A percentile compares a stretch with the other conserved stretches of the same genome.
These are phyloP conservation scores for Coemansia sp. DNA, from an alignment of 192 early-diverging fungal genomes.

Conservation along the genomic window DNA sequence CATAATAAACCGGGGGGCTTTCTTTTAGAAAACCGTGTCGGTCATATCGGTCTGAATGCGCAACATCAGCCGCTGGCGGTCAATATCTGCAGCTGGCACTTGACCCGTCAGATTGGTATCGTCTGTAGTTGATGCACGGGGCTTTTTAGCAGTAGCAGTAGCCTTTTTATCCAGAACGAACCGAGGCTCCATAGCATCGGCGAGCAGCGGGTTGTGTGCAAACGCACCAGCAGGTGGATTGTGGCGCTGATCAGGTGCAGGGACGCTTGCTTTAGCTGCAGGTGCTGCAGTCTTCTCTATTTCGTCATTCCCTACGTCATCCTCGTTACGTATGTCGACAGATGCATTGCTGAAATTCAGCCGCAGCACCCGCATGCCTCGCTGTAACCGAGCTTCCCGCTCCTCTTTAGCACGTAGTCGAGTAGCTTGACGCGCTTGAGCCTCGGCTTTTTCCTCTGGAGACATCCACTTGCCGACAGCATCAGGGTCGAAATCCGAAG, in stretches of 20 bases:
- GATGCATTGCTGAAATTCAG: slow-evolving; percentile 22
- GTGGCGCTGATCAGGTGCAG: no score
- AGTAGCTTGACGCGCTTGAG: slow-evolving; percentile 7
- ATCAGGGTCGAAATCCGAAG: slow-evolving; percentile 38
- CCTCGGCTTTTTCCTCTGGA: slow-evolving; percentile 33
- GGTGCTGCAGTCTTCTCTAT: not conserved
- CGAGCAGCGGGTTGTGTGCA: slow-evolving; percentile 33
- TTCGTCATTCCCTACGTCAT: not conserved
- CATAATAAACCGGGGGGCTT: no score
- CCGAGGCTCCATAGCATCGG: slow-evolving; percentile 17
- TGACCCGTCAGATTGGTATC: not conserved
- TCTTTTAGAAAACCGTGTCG: not conserved
- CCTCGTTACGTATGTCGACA: slow-evolving; percentile 14
- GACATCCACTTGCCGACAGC: slow-evolving; percentile 47
- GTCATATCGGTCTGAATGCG: slow-evolving; percentile 36
- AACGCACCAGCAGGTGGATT: slow-evolving; percentile 9
- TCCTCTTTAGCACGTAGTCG: slow-evolving; percentile 12
- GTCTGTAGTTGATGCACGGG: not conserved
- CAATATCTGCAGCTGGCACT: slow-evolving; percentile 1
- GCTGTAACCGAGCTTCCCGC: slow-evolving; percentile 26
- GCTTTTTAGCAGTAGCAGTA: slow-evolving; percentile 2
- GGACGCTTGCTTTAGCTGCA: not conserved
- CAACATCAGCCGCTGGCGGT: slow-evolving; percentile 23
- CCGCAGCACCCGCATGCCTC: slow-evolving; percentile 43
- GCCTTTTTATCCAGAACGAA: slow-evolving; percentile 23